A percentile compares a stretch with the other conserved stretches of the same genome.
phyloP scores from a whole-genome alignment of 2,329 filamentous ascomycete species.

The Aureobasidium namibiae region DNA sequence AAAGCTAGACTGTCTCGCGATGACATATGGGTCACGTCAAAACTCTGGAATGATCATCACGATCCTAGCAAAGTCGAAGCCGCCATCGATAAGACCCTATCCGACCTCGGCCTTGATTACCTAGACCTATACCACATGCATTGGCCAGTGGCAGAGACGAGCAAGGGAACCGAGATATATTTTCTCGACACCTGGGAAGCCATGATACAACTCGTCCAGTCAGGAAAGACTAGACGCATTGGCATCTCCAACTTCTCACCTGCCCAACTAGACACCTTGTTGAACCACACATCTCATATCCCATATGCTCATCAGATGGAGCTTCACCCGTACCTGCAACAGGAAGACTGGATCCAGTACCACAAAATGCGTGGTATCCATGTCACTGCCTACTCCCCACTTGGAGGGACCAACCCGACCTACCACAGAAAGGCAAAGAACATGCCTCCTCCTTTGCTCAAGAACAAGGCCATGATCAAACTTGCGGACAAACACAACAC shows the following conservation, averaged over 20 bases:
- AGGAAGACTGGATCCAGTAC: conserved; percentile 44
- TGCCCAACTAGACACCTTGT: conserved; percentile 39
- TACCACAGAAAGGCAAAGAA: conserved; percentile 28
- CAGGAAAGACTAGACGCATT: conserved; percentile 59
- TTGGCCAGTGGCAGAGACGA: conserved; percentile 29
- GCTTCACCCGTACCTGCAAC: conserved; percentile 62
- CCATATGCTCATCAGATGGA: conserved; percentile 77
- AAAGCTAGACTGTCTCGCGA: conserved; percentile 26
- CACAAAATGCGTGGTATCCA: conserved; percentile 44
- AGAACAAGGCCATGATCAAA: conserved; percentile 33
- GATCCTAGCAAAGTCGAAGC: conserved; percentile 22
- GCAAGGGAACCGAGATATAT: conserved; percentile 18
- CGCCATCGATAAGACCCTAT: conserved; percentile 31
- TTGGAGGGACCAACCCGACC: conserved; percentile 40
- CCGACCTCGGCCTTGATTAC: conserved; percentile 32
- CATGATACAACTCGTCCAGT: conserved; percentile 52
- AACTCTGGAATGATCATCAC: conserved; percentile 33
- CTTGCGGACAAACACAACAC: conserved; percentile 35
- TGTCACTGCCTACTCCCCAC: conserved; percentile 44
- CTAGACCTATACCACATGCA: conserved; percentile 41
- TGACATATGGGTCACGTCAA: conserved; percentile 32
- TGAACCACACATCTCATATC: conserved; percentile 50
- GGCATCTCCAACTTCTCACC: conserved; percentile 69
- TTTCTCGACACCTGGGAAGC: conserved; percentile 53
- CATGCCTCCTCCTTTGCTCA: conserved; percentile 28